A percentile compares a stretch with the other conserved stretches of the same genome.
phyloP scores from a whole-genome alignment of 2,329 filamentous ascomycete genomes.

The Exophiala oligosperma region DNA sequence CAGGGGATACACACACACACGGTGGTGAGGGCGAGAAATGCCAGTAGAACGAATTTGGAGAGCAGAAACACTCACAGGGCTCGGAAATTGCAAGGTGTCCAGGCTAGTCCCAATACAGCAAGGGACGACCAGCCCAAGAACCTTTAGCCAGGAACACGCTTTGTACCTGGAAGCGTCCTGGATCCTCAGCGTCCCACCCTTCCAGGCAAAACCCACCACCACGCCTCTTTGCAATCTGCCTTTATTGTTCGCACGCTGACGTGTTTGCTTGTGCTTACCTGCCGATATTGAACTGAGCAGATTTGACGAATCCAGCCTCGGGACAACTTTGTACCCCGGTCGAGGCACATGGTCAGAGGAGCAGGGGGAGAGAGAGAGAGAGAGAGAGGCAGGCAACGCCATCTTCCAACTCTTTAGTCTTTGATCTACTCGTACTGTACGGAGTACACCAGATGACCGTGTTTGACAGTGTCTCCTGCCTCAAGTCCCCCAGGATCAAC shows the following conservation, averaged over 20 bases:
- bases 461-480: not conserved
- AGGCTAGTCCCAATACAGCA: not conserved
- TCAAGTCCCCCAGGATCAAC: constrained; percentile 8
- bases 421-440: too few species aligned
- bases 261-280: not conserved
- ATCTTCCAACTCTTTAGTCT: too few species aligned
- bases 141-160: not conserved
- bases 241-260: not conserved
- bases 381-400: too few species aligned
- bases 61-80: too few species aligned
- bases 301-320: too few species aligned
- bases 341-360: too few species aligned
- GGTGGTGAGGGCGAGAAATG: too few species aligned
- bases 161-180: not conserved
- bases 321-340: too few species aligned
- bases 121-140: not conserved
- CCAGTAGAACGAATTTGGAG: too few species aligned
- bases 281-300: not conserved
- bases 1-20: not conserved
- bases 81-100: not conserved
- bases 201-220: not conserved
- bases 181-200: not conserved
- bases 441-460: too few species aligned
- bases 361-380: too few species aligned
- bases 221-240: not conserved